Percentiles rank a stretch among this genome's conserved stretches.
Conservation (phyloP, 441 rosid genomes). For the Erodium moschatum region DNA sequence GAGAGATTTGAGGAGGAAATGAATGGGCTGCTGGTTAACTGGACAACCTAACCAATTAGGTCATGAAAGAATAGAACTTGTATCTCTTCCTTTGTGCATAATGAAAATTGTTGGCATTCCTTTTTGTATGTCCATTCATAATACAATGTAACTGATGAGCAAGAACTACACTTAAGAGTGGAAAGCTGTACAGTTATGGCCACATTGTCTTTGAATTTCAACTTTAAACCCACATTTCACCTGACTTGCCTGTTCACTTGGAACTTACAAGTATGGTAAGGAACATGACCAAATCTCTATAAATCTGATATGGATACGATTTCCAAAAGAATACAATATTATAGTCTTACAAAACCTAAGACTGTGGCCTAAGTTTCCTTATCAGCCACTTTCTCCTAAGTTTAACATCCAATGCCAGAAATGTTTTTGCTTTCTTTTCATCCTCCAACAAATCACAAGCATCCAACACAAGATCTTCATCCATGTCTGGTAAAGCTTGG, state of each 20-base stretch:
- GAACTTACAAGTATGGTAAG: neutral
- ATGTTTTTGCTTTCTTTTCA: slow-evolving; percentile 68
- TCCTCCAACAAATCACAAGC: slow-evolving; percentile 85
- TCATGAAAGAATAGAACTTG: neutral
- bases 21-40: slow-evolving; percentile 17
- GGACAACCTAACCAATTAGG: neutral
- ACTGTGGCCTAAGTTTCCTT: slow-evolving; percentile 43
- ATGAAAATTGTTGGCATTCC: neutral
- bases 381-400: slow-evolving; percentile 69
- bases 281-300: neutral
- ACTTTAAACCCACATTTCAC: neutral
- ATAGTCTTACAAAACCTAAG: neutral
- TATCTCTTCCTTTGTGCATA: neutral
- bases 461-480: slow-evolving; percentile 69
- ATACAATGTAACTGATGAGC: neutral
- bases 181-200: neutral
- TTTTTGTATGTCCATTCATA: neutral
- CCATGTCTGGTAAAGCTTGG: slow-evolving; percentile 62
- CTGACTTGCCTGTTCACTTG: neutral
- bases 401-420: slow-evolving; percentile 53
- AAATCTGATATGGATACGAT: neutral
- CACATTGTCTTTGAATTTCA: neutral
- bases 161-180: neutral
- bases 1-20: slow-evolving; percentile 16
- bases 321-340: neutral